These are phyloP conservation scores for Catenaria anguillulae DNA, from an alignment of 371 early-diverging fungal genomes.

Conservation along the genomic window DNA sequence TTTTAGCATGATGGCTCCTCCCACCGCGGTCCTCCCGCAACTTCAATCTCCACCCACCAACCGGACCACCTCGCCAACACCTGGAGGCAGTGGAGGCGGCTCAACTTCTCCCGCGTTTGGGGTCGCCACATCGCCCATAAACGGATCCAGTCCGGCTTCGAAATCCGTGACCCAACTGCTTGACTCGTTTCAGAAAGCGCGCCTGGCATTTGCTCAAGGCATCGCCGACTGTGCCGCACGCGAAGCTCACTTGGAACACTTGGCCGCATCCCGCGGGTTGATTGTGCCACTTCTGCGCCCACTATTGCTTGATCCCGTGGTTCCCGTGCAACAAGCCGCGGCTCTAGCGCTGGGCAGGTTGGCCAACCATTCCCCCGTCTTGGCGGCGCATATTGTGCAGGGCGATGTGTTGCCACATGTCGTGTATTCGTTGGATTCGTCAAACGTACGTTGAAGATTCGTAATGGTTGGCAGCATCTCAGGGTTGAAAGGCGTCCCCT, in stretches of 20 bases:
- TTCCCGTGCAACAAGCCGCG: conserved; percentile 40
- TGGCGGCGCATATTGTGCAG: conserved; percentile 32
- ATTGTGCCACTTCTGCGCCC: conserved; percentile 33
- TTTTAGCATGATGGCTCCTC: too few relatives aligned
- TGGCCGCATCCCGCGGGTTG: conserved; percentile 22
- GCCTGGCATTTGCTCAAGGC: conserved; percentile 34
- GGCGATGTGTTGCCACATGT: conserved; percentile 35
- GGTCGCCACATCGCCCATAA: too few relatives aligned
- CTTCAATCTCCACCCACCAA: too few relatives aligned
- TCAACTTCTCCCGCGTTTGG: too few relatives aligned
- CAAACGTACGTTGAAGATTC: conserved; percentile 31
- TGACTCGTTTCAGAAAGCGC: conserved; percentile 37
- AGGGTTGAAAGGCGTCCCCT: too few relatives aligned
- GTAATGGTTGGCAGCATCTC: too few relatives aligned
- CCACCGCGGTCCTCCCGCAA: too few relatives aligned
- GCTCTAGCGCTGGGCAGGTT: conserved; percentile 36
- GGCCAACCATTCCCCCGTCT: conserved; percentile 32
- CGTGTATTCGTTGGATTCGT: conserved; percentile 28
- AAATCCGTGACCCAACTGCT: conserved; percentile 10
- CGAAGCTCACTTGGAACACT: conserved; percentile 33
- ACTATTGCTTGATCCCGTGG: conserved; percentile 31
- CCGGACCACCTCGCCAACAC: too few relatives aligned
- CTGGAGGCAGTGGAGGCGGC: too few relatives aligned
- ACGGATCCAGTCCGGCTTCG: too few relatives aligned
- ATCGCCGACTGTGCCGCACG: conserved; percentile 37